A percentile compares a stretch with the other conserved stretches of the same genome.
Conservation (phyloP, 2,329 filamentous ascomycete species). For the Neoarthrinium moseri region DNA sequence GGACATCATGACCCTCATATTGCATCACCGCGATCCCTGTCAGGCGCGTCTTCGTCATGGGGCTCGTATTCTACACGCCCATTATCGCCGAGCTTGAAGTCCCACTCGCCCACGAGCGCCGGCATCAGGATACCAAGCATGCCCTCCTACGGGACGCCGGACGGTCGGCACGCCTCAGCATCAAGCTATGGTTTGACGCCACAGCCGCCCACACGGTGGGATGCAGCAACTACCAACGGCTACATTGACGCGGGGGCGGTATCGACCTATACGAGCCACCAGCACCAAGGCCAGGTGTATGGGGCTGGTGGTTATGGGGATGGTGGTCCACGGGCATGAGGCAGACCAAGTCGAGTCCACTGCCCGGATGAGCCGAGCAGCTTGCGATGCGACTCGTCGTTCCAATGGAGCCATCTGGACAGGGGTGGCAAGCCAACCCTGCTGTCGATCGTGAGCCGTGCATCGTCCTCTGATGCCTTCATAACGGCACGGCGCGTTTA, state of each 20-base stretch:
- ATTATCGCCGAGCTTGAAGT: constrained; percentile 41
- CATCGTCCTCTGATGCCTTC: neutral
- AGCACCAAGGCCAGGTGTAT: constrained; percentile 40
- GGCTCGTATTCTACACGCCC: constrained; percentile 44
- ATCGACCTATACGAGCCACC: constrained; percentile 25
- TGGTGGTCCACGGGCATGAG: constrained; percentile 40
- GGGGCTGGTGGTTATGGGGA: constrained; percentile 40
- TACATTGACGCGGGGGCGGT: constrained; percentile 25
- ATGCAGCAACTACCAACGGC: constrained; percentile 22
- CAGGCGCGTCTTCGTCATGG: constrained; percentile 49
- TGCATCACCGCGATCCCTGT: constrained; percentile 51
- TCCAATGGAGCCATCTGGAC: neutral
- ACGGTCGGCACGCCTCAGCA: constrained; percentile 33
- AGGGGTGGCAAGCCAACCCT: neutral
- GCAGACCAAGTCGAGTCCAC: neutral
- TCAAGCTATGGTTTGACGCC: constrained; percentile 32
- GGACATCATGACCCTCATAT: constrained; percentile 47
- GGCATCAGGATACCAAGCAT: constrained; percentile 34
- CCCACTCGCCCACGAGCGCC: constrained; percentile 31
- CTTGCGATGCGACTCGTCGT: neutral
- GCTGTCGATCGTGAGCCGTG: neutral
- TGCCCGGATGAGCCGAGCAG: constrained; percentile 2
- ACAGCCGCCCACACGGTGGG: constrained; percentile 25
- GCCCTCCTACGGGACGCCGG: constrained; percentile 36
- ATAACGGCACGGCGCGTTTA: neutral